A percentile compares a stretch with the other conserved stretches of the same genome.
Evolutionary conservation across 2,329 filamentous ascomycete genomes (phyloP).

Genomic region (Colletotrichum eleusines): DNA sequence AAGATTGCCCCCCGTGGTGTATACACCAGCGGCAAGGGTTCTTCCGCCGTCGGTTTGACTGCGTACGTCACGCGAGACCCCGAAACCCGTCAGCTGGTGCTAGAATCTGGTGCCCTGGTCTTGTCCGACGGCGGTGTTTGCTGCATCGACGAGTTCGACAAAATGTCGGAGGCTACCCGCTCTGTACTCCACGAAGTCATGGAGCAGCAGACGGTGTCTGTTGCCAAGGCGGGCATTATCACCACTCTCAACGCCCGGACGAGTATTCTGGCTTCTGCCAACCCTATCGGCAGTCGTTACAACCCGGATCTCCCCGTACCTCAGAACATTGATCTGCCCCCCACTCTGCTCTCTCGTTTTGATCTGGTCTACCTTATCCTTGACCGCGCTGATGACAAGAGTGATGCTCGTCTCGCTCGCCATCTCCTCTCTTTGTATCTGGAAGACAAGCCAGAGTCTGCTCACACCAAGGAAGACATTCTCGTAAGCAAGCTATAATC

Average conservation of each 20-base stretch:
- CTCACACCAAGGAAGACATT: constrained; percentile 78
- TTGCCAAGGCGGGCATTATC: constrained; percentile 93
- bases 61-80: constrained; percentile 86
- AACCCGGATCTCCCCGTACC: constrained; percentile 96
- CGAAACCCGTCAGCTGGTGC: constrained; percentile 82
- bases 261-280: constrained; percentile 95
- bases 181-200: constrained; percentile 90
- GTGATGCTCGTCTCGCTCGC: constrained; percentile 87
- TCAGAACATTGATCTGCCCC: constrained; percentile 97
- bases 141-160: constrained; percentile 89
- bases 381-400: constrained; percentile 91
- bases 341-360: constrained; percentile 94
- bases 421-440: constrained; percentile 97
- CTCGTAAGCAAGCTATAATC: constrained; percentile 68
- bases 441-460: constrained; percentile 92
- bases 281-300: constrained; percentile 97
- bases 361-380: constrained; percentile 97
- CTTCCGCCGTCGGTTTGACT: constrained; percentile 84
- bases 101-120: constrained; percentile 84
- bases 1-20: constrained; percentile 93
- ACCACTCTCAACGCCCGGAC: constrained; percentile 97
- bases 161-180: constrained; percentile 83
- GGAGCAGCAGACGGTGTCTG: constrained; percentile 88
- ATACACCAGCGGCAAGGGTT: constrained; percentile 85
- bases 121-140: constrained; percentile 85